Evolutionary conservation across 805 yeast genomes (phyloP), one percentile per base, ranked within the genome.

Genomic region (Priceomyces fermenticarens): DNA sequence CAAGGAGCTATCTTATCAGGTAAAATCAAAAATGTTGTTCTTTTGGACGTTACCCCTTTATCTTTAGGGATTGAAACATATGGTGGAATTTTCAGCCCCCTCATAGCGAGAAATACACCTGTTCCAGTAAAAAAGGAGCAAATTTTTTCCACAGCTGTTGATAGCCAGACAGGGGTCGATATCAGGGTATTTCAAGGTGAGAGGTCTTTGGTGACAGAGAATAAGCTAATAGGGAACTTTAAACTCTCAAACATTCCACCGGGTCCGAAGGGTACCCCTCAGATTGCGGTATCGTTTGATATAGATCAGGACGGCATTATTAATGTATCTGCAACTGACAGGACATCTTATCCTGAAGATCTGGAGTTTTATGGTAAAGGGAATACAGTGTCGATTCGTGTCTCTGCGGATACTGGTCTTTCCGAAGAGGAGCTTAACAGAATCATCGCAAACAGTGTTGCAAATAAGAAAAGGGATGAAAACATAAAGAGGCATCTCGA

Each of bases 1-100:
- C 95, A 86, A 67, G 95, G 91, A 54, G 95, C 90, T 52, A 83
- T 86, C 30, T 67, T 86, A 42, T 83, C 90, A 14, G 95, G 95
- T 49, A 88, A 85, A 52, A 83, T 86, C 40, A 82, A 79, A 63
- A 85, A 85, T 57, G 91, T 86, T 32, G 74, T 86, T 39, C 64
- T 86, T 41, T 71, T 86, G 50, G 95, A 86, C 63, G 93, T 86
- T 15, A 84, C 93, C 20, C 95, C 95, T 40, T 70, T 85, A 59
- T 83, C 93, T 12, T 62, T 85, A 38, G 95, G 95, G 43, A 85
- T 85, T 52, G 95, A 85, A 60, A 85, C 91, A 1, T 85, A 83
- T 53, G 93, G 95, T 33, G 93, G 93, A 40, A 80, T 85, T 13
- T 85, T 84, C 70, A 79, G 88, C 39, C 88, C 89, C 30, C 70